phyloP scores from a whole-genome alignment of 2,329 filamentous ascomycete genomes.

The Neophaeococcomyces aloes region DNA sequence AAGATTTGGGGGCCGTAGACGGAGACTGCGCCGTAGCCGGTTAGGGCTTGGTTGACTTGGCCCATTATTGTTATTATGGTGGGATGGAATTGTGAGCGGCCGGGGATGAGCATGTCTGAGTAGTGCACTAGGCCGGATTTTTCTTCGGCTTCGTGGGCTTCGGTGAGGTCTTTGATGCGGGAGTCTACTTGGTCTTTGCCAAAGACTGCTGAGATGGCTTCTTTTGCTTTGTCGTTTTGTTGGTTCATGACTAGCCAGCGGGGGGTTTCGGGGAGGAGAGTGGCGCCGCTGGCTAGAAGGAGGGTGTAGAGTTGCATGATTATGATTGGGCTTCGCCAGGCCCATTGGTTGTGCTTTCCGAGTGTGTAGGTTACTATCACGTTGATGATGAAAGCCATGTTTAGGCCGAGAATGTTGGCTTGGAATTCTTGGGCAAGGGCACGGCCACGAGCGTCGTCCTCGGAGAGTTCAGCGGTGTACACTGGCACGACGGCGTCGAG shows the following conservation, averaged over 20 bases:
- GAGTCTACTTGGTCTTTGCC: slow-evolving; percentile 40
- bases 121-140: slow-evolving; percentile 39
- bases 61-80: slow-evolving; percentile 53
- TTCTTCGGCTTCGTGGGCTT: slow-evolving; percentile 42
- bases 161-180: slow-evolving; percentile 41
- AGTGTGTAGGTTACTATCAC: slow-evolving; percentile 43
- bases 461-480: slow-evolving; percentile 47
- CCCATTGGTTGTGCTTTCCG: slow-evolving; percentile 49
- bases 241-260: slow-evolving; percentile 47
- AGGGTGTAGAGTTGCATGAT: slow-evolving; percentile 51
- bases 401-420: slow-evolving; percentile 52
- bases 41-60: slow-evolving; percentile 51
- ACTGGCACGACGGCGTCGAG: slow-evolving; percentile 52
- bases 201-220: slow-evolving; percentile 40
- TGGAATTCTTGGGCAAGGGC: slow-evolving; percentile 55
- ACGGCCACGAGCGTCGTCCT: slow-evolving; percentile 47
- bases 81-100: slow-evolving; percentile 48
- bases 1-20: slow-evolving; percentile 57
- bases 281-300: slow-evolving; percentile 43
- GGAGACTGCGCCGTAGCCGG: slow-evolving; percentile 49
- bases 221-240: slow-evolving; percentile 40
- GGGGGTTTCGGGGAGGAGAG: slow-evolving; percentile 46
- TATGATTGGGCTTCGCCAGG: slow-evolving; percentile 52
- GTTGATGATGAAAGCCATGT: slow-evolving; percentile 53
- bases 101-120: slow-evolving; percentile 47